A percentile compares a stretch with the other conserved stretches of the same genome.
These are phyloP conservation scores for Nicotiana paniculata DNA, from an alignment of 257 asterid species.

Conservation along the genomic window DNA sequence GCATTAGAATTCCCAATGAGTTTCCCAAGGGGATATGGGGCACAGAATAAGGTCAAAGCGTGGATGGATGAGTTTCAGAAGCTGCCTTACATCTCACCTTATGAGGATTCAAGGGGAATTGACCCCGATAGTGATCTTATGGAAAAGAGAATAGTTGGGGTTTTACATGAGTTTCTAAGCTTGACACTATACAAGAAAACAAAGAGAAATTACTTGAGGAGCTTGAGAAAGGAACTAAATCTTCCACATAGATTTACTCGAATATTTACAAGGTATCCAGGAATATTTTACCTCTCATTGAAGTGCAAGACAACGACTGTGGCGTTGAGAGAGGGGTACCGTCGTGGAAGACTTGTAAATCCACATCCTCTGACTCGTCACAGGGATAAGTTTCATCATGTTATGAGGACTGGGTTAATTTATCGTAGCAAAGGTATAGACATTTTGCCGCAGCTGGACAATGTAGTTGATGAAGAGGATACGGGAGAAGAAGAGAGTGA, in stretches of 20 bases:
- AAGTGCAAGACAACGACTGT: conserved; percentile 93
- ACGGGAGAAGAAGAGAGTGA: conserved; percentile 21
- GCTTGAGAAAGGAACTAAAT: conserved; percentile 72
- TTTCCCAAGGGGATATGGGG: conserved; percentile 92
- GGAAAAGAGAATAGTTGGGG: conserved; percentile 96
- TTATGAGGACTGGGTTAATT: conserved; percentile 84
- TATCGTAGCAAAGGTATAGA: conserved; percentile 62
- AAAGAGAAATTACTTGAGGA: conserved; percentile 78
- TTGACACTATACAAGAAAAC: conserved; percentile 84
- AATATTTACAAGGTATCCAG: conserved; percentile 87
- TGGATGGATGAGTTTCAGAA: conserved; percentile 99
- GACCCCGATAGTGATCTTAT: conserved; percentile 82
- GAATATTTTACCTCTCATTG: conserved; percentile 76
- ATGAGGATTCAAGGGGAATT: conserved; percentile 71
- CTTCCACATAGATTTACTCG: conserved; percentile 90
- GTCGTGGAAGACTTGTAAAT: conserved; percentile 59
- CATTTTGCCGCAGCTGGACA: conserved; percentile 43
- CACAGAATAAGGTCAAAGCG: conserved; percentile 78
- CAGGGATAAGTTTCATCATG: conserved; percentile 68
- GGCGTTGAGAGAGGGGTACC: conserved; percentile 80
- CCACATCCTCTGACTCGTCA: conserved; percentile 63
- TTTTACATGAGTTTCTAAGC: conserved; percentile 71
- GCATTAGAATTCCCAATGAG: conserved; percentile 85
- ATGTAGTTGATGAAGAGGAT: conserved; percentile 27
- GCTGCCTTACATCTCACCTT: conserved; percentile 90